Evolutionary conservation across 441 rosid species (phyloP).

Genomic region (Erodium texanum): DNA sequence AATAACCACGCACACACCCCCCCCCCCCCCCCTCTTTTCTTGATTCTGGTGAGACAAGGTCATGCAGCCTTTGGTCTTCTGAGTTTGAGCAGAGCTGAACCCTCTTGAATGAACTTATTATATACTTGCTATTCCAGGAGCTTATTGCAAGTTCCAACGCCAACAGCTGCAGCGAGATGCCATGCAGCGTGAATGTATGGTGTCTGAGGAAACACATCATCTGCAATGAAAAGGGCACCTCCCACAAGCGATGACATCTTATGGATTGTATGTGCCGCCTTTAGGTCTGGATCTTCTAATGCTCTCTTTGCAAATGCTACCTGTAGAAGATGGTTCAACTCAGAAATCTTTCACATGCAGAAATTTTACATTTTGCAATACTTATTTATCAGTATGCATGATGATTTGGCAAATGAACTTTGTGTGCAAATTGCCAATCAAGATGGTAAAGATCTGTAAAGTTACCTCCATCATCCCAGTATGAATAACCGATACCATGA

Average conservation of each 20-base stretch:
- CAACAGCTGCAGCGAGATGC: slow-evolving; percentile 96
- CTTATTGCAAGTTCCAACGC: slow-evolving; percentile 79
- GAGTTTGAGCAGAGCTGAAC: slow-evolving; percentile 12
- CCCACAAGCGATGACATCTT: slow-evolving; percentile 82
- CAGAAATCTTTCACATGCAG: neutral
- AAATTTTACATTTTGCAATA: neutral
- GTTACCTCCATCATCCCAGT: slow-evolving; percentile 94
- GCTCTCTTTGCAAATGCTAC: slow-evolving; percentile 80
- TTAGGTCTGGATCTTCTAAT: slow-evolving; percentile 67
- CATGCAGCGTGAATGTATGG: slow-evolving; percentile 95
- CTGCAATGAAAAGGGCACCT: slow-evolving; percentile 77
- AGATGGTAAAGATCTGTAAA: slow-evolving; percentile 3
- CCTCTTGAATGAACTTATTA: slow-evolving; percentile 13
- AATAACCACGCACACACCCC: no score
- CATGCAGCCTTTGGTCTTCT: slow-evolving; percentile 15
- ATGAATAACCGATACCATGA: slow-evolving; percentile 86
- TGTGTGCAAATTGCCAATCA: no score
- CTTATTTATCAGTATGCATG: neutral
- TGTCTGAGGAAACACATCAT: slow-evolving; percentile 60
- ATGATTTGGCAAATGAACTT: no score
- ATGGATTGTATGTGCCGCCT: slow-evolving; percentile 59
- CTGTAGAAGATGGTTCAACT: slow-evolving; percentile 24
- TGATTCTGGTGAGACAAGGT: slow-evolving; percentile 11
- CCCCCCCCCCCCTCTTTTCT: no score
- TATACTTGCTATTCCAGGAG: slow-evolving; percentile 59